Evolutionary conservation across 805 yeast genomes (phyloP), one percentile per base, ranked within the genome.

Genomic region (Pachysolen tannophilus): DNA sequence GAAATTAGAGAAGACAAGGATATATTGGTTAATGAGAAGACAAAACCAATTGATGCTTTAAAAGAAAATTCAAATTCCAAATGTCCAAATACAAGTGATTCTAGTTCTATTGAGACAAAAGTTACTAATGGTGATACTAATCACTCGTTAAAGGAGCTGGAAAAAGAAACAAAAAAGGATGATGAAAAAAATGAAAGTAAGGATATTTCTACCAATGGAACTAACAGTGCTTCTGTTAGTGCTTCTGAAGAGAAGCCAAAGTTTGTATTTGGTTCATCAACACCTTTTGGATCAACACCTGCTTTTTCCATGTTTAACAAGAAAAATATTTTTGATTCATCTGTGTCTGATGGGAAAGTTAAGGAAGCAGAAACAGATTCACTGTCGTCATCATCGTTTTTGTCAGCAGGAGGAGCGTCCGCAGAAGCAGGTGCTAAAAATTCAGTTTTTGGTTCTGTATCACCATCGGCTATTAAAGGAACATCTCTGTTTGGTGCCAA

Each of bases 251-350:
- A 23, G n/a, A n/a, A n/a, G n/a, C 68, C 75, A 16, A 66, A 64
- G 43, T 72, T 70, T 51, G 75, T 72, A 1, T 76, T 76, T 59
- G 82, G 82, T 8, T 57, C 75, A 2, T 50, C 68, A 3, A 63
- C 78, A 0, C 47, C 63, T 16, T 74, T 75, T 49, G 77, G 78
- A 9, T 59, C 62, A 2, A 51, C 61, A 30, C 52, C 52, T 23
- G 64, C 65, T 2, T 64, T 65, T 33, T 54, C 62, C 1, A n/a
- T n/a, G n/a, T n/a, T n/a, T 20, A 23, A 23, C n/a, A n/a, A n/a
- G n/a, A n/a, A n/a, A n/a, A n/a, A n/a, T n/a, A n/a, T n/a, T n/a
- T n/a, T n/a, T n/a, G n/a, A n/a, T n/a, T n/a, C n/a, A 8, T 10
- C 29, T 4, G 30, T 15, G 8, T 28, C 19, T 13, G 10, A 26